Base-by-base conservation (phyloP, 2,329 filamentous ascomycete genomes). In the Fusarium continuum region DNA sequence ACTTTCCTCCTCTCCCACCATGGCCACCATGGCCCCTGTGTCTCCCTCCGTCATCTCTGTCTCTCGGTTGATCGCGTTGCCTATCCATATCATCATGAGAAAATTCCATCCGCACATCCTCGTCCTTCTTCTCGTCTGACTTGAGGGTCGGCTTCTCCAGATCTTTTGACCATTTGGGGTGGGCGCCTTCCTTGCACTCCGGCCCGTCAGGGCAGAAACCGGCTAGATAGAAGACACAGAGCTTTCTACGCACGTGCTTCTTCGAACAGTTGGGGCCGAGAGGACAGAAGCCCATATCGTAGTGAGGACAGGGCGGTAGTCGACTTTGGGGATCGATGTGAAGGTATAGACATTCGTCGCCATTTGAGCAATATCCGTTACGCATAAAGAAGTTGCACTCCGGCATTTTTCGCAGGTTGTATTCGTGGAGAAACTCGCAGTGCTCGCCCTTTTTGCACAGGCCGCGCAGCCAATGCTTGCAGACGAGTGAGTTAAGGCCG, bases 381-480 rank as follows among this genome's bases (percentile, higher is more conserved):
- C 93, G 87, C 55, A 93, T 89, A 79, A 94, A 98, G 78, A 97
- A 96, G 73, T 96, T 96, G 80, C 95, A 99, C 80, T 98, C 95
- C 63, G 95, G 93, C 92, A 98, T 98, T 77, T 95, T 93, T 64
- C 95, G 89, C 69, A 99, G 85, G 79, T 99, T 98, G 82, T 97
- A 99, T 79, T 98, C 95, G 83, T 99, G 95, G 43, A 98, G 83
- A 73, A 98, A 99, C 81, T 99, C 95, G 87, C 95, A 99, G 68
- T 88, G 87, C 74, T 97, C 90, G 71, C 94, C 95, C 79, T 98
- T 98, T 76, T 99, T 99, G 83, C 95, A 99, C 17, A 99, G 87
- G 0, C 93, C 94, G 65, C 96, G 91, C 73, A 98, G 88, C 89
- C 95, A 98, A 83, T 98, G 95, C 81, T 99, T 99, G 87, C 95